phyloP scores from a whole-genome alignment of 2,329 filamentous ascomycete genomes.

The Colletotrichum truncatum region DNA sequence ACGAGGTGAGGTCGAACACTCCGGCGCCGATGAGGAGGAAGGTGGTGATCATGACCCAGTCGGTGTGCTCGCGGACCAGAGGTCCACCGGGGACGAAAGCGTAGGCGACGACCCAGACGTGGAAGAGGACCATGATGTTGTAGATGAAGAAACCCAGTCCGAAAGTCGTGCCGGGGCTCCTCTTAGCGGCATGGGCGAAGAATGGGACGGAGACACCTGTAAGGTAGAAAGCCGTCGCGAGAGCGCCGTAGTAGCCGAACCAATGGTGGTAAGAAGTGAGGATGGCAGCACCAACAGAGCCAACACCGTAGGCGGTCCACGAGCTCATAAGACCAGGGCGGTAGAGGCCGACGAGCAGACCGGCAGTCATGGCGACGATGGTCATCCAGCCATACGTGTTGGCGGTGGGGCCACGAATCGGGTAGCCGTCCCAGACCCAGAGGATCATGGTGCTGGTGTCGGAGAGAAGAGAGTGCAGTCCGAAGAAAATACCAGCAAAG shows the following conservation, averaged over 20 bases:
- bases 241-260: slow-evolving; percentile 87
- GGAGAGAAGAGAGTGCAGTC: slow-evolving; percentile 89
- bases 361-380: slow-evolving; percentile 85
- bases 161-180: slow-evolving; percentile 82
- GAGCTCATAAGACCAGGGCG: slow-evolving; percentile 75
- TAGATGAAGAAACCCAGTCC: slow-evolving; percentile 91
- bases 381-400: slow-evolving; percentile 92
- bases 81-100: slow-evolving; percentile 96
- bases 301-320: slow-evolving; percentile 82
- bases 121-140: slow-evolving; percentile 94
- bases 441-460: slow-evolving; percentile 99
- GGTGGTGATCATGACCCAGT: slow-evolving; percentile 90
- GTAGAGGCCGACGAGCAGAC: slow-evolving; percentile 79
- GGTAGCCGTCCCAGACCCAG: slow-evolving; percentile 98
- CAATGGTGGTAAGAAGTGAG: slow-evolving; percentile 83
- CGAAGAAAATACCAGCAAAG: slow-evolving; percentile 86
- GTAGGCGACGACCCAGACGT: slow-evolving; percentile 98
- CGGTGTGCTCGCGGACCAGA: slow-evolving; percentile 90
- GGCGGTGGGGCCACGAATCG: slow-evolving; percentile 85
- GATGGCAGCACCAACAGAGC: slow-evolving; percentile 80
- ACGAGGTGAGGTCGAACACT: slow-evolving; percentile 75
- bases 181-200: slow-evolving; percentile 78
- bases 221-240: slow-evolving; percentile 80
- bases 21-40: slow-evolving; percentile 88
- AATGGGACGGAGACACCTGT: slow-evolving; percentile 82